Evolutionary conservation across 345 rosid genomes (phyloP), one percentile per base, ranked within the genome.

Genomic region (Populus tremula): DNA sequence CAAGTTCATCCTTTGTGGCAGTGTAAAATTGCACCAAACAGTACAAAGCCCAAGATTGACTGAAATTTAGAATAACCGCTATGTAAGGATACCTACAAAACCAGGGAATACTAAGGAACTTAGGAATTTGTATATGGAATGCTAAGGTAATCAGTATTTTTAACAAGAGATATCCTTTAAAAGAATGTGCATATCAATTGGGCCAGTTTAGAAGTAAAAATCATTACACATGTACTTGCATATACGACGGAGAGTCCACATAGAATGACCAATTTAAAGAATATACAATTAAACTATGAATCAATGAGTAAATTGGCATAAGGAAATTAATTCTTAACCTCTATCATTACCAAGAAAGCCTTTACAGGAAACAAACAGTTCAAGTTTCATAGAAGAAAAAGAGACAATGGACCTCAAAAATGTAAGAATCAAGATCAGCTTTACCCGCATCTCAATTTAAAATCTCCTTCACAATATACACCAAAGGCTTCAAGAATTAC

Each of bases 11-110:
- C 82, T 96, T 91, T 33, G 94, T 91, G 73, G 87, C 97, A 70
- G 91, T 75, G 78, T 96, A 96, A 80, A 96, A 94, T 85, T 94
- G 99, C 87, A 96, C 93, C 82, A 96, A 87, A 82, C 98, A 94
- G 87, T 93, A 93, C 81, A 96, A 85, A 79, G 98, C 99, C 98
- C 98, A 96, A 20, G 98, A 91, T 82, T 96, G 99, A 79, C 99
- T 96, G 84, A 96, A 96, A 87, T 96, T 96, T 77, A 96, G 90
- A 81, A 92, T 88, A 83, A 96, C 98, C 11, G 99, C 99, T 79
- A 96, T 85, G 79, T 96, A 96, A 77, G 94, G 93, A 82, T 96
- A 96, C 91, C 99, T 96, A 80, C 84, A 88, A 84, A 79, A 83
- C 62, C 76, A 83, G 61, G 72, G 54, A 78, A 80, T 41, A 47